Percentiles rank a stretch among this genome's conserved stretches.
Conservation (phyloP, 495 filamentous ascomycete species). For the Tuber microsphaerosporum region DNA sequence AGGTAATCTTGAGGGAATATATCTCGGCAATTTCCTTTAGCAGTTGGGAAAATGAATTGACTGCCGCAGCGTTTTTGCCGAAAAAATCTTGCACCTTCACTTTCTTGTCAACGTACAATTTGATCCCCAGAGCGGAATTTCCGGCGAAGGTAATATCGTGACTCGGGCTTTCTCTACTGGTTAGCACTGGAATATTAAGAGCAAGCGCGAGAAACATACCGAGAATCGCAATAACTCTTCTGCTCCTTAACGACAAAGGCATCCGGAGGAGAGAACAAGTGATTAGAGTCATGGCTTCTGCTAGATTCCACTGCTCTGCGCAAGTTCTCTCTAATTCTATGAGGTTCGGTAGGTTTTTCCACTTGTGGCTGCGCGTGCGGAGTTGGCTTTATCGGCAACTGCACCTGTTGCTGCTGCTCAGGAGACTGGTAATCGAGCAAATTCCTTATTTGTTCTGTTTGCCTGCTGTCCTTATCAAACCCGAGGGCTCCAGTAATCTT, state of each 20-base stretch:
- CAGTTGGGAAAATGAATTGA: conserved; percentile 64
- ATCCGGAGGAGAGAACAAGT: conserved; percentile 61
- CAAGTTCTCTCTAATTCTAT: conserved; percentile 57
- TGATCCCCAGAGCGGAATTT: conserved; percentile 61
- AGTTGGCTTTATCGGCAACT: conserved; percentile 28
- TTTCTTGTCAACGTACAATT: conserved; percentile 58
- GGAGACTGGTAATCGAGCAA: conserved; percentile 36
- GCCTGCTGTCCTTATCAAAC: conserved; percentile 48
- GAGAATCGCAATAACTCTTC: conserved; percentile 77
- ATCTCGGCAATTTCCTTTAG: conserved; percentile 62
- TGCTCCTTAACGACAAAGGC: conserved; percentile 73
- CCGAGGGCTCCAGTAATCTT: conserved; percentile 59
- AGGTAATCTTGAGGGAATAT: conserved; percentile 56
- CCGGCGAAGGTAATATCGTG: conserved; percentile 71
- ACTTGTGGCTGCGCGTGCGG: conserved; percentile 27
- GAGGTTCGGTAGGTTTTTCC: conserved; percentile 51
- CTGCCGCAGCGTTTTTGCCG: conserved; percentile 52
- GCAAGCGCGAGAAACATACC: conserved; percentile 10
- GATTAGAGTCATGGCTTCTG: conserved; percentile 65
- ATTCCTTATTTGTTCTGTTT: conserved; percentile 45
- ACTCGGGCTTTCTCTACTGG: conserved; percentile 49
- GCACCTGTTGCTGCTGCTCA: conserved; percentile 32
- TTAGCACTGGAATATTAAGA: conserved; percentile 8
- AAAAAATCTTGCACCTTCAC: conserved; percentile 54
- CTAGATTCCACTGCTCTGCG: conserved; percentile 75